phyloP scores from a whole-genome alignment of 495 filamentous ascomycete genomes.

The Filosporella fistucella region DNA sequence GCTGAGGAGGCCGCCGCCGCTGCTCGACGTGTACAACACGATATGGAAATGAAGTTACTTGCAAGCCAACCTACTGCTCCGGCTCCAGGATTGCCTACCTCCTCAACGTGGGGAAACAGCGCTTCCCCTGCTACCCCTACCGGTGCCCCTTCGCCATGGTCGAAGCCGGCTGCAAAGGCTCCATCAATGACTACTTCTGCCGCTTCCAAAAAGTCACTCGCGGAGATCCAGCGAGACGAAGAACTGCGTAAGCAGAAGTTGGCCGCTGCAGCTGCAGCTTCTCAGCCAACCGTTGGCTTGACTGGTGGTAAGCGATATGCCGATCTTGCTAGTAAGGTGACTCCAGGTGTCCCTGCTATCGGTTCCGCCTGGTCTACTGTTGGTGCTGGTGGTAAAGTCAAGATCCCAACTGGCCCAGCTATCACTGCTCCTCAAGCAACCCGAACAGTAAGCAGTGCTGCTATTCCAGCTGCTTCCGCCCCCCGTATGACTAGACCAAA shows the following conservation, averaged over 20 bases:
- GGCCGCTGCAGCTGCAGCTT: constrained; percentile 49
- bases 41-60: constrained; percentile 63
- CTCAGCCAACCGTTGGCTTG: constrained; percentile 40
- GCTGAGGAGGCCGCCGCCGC: constrained; percentile 80
- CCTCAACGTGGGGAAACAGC: constrained; percentile 85
- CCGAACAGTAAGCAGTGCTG: constrained; percentile 50
- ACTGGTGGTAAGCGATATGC: constrained; percentile 85
- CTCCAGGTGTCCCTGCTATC: constrained; percentile 29
- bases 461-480: constrained; percentile 29
- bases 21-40: constrained; percentile 68
- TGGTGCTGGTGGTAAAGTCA: constrained; percentile 89
- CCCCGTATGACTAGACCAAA: constrained; percentile 26
- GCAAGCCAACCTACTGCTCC: constrained; percentile 55
- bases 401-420: constrained; percentile 58
- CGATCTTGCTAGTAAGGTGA: constrained; percentile 81
- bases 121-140: constrained; percentile 53
- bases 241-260: constrained; percentile 77
- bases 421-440: constrained; percentile 38
- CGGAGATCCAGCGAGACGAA: constrained; percentile 96
- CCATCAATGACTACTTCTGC: constrained; percentile 34
- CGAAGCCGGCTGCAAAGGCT: constrained; percentile 58
- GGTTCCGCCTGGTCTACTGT: constrained; percentile 89
- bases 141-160: constrained; percentile 55
- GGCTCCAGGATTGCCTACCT: constrained; percentile 76
- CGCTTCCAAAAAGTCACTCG: constrained; percentile 68